Conservation (phyloP, 768 basidiomycete genomes). For the Termitomyces heimii region DNA sequence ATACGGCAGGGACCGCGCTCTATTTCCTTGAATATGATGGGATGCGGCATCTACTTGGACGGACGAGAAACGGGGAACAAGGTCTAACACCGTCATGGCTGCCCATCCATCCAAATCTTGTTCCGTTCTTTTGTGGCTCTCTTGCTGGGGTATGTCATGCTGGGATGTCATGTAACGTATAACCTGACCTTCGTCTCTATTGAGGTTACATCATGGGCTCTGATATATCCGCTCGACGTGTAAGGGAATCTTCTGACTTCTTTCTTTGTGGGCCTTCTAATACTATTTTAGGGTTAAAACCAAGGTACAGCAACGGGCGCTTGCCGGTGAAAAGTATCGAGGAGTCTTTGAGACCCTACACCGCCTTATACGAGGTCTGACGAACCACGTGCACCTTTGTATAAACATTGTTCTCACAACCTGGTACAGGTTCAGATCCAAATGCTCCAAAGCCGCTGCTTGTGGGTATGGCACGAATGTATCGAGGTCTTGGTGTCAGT, state of each 20-base stretch:
- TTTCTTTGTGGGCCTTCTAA: neutral
- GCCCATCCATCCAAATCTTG: constrained; percentile 70
- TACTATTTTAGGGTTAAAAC: constrained; percentile 68
- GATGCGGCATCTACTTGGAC: constrained; percentile 81
- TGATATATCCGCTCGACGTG: constrained; percentile 95
- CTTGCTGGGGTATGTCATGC: constrained; percentile 64
- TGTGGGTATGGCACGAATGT: constrained; percentile 77
- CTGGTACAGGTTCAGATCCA: constrained; percentile 65
- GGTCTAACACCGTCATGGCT: constrained; percentile 80
- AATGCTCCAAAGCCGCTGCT: constrained; percentile 69
- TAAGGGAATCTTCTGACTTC: constrained; percentile 30
- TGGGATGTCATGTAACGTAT: neutral
- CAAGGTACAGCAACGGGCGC: constrained; percentile 88
- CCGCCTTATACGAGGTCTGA: constrained; percentile 74
- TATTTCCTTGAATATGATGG: constrained; percentile 96
- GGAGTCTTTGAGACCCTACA: constrained; percentile 67
- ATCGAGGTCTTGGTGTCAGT: constrained; percentile 92
- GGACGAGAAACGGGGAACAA: constrained; percentile 73
- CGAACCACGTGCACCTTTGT: neutral
- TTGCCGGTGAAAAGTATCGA: constrained; percentile 73
- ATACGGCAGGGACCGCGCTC: constrained; percentile 83
- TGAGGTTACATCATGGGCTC: constrained; percentile 73
- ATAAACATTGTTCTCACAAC: neutral
- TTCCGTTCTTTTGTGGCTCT: constrained; percentile 90
- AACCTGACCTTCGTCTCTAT: constrained; percentile 10